Evolutionary conservation across 176 grass and related monocot genomes (phyloP), one percentile per base, ranked within the genome.

Genomic region (Phoenix dactylifera): DNA sequence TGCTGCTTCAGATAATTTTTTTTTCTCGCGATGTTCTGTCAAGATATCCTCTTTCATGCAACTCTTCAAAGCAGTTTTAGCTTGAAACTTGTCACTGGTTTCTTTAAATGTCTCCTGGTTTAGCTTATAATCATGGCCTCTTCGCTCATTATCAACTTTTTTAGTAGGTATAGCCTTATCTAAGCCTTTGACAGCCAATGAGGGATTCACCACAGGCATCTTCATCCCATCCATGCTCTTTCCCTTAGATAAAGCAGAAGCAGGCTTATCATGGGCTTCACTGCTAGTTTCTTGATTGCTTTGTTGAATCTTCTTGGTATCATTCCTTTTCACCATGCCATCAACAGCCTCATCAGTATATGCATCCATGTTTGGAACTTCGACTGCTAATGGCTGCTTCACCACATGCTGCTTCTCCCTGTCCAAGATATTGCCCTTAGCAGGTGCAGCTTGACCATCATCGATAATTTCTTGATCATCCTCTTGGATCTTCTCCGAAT

Each of bases 361-460:
- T 14, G 58, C 1, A 18, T 30, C n/a, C n/a, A n/a, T 61, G 28
- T 14, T 26, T 28, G 14, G 29, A 7, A 30, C 51, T 30, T 67
- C 12, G 1, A 55, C 25, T 15, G 25, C 17, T 20, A 4, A 55
- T 30, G 15, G 25, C 18, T 55, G 52, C 64, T 30, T 66, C 16
- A 10, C 4, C 18, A 54, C 49, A 57, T 16, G 50, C n/a, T 57
- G 60, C 19, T 51, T 66, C 75, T 59, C 35, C 60, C 6, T 62
- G 52, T 76, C 72, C 58, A 55, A 15, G 29, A 44, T 65, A 44
- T 51, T 52, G 7, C 20, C 48, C 22, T 65, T 65, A 65, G 60
- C 60, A 57, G 56, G 30, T 54, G 26, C 6, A 63, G 22, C 26
- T 14, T 49, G 60, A 15, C 4, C 24, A 58, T 28, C 25, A 71